phyloP scores from a whole-genome alignment of 2,329 filamentous ascomycete species.

The Biscogniauxia sp. region DNA sequence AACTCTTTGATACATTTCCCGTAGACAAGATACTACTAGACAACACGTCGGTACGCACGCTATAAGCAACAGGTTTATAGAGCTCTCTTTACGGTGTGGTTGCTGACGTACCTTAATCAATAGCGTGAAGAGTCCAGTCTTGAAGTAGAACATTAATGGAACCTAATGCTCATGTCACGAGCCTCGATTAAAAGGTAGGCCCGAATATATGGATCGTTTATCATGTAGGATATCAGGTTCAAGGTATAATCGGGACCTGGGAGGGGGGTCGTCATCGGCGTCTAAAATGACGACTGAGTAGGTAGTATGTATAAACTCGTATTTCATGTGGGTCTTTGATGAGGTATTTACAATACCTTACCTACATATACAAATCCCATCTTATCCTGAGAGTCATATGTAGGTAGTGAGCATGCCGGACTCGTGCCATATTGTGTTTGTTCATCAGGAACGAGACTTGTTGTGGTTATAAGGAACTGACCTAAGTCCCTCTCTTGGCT shows the following conservation, averaged over 20 bases:
- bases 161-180: background rate
- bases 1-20: no score
- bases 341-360: no score
- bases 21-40: no score
- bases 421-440: background rate
- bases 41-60: no score
- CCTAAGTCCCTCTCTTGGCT: background rate
- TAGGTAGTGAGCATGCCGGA: background rate
- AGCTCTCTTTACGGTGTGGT: no score
- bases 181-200: background rate
- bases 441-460: background rate
- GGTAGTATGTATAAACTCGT: no score
- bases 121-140: no score
- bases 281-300: background rate
- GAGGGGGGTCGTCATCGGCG: background rate
- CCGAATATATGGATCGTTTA: background rate
- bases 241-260: background rate
- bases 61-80: no score
- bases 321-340: no score
- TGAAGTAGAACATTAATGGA: no score
- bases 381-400: background rate
- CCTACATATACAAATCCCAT: no score
- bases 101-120: no score
- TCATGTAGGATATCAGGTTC: background rate
- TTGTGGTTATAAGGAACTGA: background rate